phyloP scores from a whole-genome alignment of 1,139 yeast species.

The Nakaseomyces bracarensis region DNA sequence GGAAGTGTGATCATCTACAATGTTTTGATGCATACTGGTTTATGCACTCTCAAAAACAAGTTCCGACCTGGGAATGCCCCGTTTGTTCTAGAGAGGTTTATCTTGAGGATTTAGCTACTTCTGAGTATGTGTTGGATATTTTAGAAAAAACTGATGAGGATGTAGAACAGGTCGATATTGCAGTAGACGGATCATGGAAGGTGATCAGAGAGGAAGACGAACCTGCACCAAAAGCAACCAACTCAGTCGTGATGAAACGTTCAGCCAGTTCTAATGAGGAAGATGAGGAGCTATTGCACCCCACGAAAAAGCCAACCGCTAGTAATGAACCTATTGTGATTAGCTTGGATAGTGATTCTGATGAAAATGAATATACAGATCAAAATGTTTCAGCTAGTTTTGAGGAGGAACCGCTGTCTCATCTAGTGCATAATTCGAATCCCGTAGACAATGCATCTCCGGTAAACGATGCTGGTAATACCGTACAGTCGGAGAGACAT shows the following conservation, averaged over 20 bases:
- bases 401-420: conserved; percentile 1
- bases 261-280: conserved; percentile 3
- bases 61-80: conserved; percentile 65
- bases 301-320: conserved; percentile 8
- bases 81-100: conserved; percentile 43
- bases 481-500: no score
- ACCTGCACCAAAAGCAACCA: background rate
- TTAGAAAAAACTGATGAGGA: conserved; percentile 39
- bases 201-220: conserved; percentile 25
- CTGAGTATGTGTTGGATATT: conserved; percentile 52
- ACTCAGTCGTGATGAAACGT: conserved; percentile 1
- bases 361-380: conserved; percentile 16
- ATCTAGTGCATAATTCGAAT: background rate
- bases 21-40: conserved; percentile 63
- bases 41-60: conserved; percentile 51
- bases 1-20: conserved; percentile 55
- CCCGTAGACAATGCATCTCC: background rate
- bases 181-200: conserved; percentile 54
- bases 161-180: conserved; percentile 47
- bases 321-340: conserved; percentile 26
- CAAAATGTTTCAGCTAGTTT: conserved; percentile 3
- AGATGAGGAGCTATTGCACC: conserved; percentile 6
- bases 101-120: conserved; percentile 46
- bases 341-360: conserved; percentile 32
- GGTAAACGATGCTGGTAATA: background rate